Base-by-base conservation (phyloP, 2,329 filamentous ascomycete genomes). In the Colletotrichum cereale region DNA sequence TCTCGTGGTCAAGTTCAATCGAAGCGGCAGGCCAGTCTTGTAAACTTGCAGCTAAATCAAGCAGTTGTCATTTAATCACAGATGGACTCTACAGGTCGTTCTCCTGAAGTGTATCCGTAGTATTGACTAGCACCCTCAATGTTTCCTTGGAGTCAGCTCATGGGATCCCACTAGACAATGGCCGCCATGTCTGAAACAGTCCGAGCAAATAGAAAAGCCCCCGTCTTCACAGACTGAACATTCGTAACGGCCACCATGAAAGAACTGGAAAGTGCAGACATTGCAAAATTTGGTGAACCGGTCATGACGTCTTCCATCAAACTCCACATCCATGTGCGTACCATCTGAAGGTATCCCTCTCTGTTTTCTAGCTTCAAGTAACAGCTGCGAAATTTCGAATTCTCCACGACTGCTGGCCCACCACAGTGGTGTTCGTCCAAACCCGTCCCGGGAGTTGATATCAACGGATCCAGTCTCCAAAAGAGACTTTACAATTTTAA, bases 161-260 rank as follows among this genome's bases (percentile, higher is more conserved):
- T 61, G 57, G 5, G 57, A 61, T 61, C 2, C 7, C 3, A n/a
- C 57, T 7, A 61, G 38, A 31, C 57, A 61, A 61, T 42, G 57
- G 4, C 38, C 57, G 38, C 57, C 57, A 61, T 16, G n/a, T 10
- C 12, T 47, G 29, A 60, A 60, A 34, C 60, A 62, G 16, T 62
- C 60, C 14, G 14, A 10, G 21, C 60, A 62, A 36, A 62, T 62
- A 16, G 26, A 11, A 26, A 52, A 62, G 3, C 29, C 44, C 21
- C 60, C 60, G 21, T 21, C 7, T 18, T 48, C 26, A 29, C 57
- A 61, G 21, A 61, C 26, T 24, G 40, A 34, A 26, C 57, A 61
- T 4, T 5, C 1, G 10, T n/a, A 61, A 14, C 4, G 36, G 8
- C 3, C 26, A 24, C 8, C 24, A 2, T 56, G 16, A 12, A 34